Evolutionary conservation across 2,329 filamentous ascomycete genomes (phyloP).

Genomic region (Macrophomina pseudophaseolina): DNA sequence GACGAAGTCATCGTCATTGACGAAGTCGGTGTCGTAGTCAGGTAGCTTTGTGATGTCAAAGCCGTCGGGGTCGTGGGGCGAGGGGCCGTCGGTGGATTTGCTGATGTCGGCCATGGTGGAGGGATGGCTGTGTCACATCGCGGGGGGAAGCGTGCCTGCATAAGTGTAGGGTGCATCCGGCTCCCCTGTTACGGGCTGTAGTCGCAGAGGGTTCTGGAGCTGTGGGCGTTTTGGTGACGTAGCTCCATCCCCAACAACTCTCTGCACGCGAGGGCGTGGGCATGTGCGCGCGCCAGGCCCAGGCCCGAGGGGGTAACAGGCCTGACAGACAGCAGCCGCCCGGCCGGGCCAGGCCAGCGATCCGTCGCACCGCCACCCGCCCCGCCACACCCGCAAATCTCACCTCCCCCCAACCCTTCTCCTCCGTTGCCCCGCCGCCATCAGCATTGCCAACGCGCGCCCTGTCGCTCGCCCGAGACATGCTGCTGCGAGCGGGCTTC

Average conservation of each 20-base stretch:
- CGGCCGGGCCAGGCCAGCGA: no score
- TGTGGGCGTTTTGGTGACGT: conserved; percentile 5
- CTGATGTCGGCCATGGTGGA: conserved; percentile 50
- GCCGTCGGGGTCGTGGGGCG: conserved; percentile 66
- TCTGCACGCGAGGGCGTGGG: neutral
- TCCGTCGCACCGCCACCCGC: neutral
- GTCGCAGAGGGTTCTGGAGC: neutral
- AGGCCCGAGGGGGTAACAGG: neutral
- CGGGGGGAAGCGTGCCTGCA: conserved; percentile 13
- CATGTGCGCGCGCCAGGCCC: neutral
- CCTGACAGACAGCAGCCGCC: neutral
- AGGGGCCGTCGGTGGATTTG: conserved; percentile 57
- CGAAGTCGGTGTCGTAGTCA: conserved; percentile 80
- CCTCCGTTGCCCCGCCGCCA: neutral
- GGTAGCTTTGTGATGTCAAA: conserved; percentile 75
- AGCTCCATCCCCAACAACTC: neutral
- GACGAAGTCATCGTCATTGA: conserved; percentile 71
- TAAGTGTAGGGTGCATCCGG: neutral
- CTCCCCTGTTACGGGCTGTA: conserved; percentile 11
- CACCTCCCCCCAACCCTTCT: neutral
- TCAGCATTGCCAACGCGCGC: neutral
- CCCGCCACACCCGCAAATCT: neutral
- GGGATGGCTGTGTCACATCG: conserved; percentile 7
- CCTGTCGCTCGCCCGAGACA: neutral
- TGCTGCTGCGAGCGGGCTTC: conserved; percentile 11